Evolutionary conservation across 345 rosid species (phyloP), one percentile per base, ranked within the genome.

Genomic region (Viola odorata): DNA sequence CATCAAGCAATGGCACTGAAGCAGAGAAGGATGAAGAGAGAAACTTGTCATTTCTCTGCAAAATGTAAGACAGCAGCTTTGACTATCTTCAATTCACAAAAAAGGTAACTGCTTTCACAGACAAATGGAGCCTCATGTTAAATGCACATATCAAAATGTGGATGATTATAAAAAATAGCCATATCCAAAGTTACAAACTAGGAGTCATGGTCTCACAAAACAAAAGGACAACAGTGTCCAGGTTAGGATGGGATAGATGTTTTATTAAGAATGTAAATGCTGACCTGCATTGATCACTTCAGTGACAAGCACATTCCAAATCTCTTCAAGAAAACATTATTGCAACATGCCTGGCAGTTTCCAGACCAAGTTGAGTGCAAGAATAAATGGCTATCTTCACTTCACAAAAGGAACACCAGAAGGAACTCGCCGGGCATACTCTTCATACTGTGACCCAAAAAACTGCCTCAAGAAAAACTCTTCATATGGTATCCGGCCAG

Each of bases 391-490:
- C 12, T 7, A 54, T 36, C 60, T 48, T 76, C 77, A 88, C 72
- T 78, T 73, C 60, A 85, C 73, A 75, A 82, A 84, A 44, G 89
- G 91, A 64, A 85, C 78, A 38, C 96, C 91, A 63, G 91, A 81
- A 51, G 81, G 85, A 55, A 80, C 80, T 60, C 50, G 69, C 42
- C 6, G 66, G 1, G 86, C 85, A 66, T 84, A 88, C 32, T 76
- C 85, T 68, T 69, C 75, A 52, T 88, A 85, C 8, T 71, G 47
- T 3, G 66, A 68, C 55, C 88, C 88, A 68, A 85, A 85, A 67
- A 88, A 88, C 73, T 72, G 82, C 57, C 73, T 77, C 81, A 88
- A 81, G 73, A 78, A 84, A 70, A 62, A 79, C 66, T 85, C 96
- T 57, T 88, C 91, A 5, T 77, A 84, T 4, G 84, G 81, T 77